phyloP scores from a whole-genome alignment of 495 filamentous ascomycete genomes.

The Xylaria telfairii region DNA sequence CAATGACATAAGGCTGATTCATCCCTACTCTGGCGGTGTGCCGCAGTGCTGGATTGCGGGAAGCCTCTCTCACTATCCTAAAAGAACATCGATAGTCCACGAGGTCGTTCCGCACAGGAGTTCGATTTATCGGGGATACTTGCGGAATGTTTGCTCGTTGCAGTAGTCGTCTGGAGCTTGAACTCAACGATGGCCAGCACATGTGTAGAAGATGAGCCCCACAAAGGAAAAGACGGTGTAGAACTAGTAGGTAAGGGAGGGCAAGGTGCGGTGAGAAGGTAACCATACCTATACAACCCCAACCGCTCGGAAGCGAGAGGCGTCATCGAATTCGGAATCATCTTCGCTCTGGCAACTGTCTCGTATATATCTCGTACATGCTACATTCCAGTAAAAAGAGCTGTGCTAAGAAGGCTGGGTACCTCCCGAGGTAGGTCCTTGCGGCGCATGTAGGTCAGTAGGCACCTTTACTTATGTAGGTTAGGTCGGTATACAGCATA shows the following conservation, averaged over 20 bases:
- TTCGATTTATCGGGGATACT: neutral
- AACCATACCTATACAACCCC: slow-evolving; percentile 11
- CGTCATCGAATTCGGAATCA: neutral
- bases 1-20: slow-evolving; percentile 3
- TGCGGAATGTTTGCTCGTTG: neutral
- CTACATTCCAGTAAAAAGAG: slow-evolving; percentile 1
- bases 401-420: neutral
- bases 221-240: slow-evolving; percentile 28
- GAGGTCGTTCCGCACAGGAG: neutral
- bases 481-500: neutral
- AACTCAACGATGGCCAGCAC: neutral
- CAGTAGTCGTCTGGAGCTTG: too few species aligned
- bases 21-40: neutral
- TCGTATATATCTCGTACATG: neutral
- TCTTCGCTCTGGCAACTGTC: neutral
- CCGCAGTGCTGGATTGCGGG: neutral
- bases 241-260: neutral
- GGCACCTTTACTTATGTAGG: too few species aligned
- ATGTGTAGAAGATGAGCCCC: neutral
- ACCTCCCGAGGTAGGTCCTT: neutral
- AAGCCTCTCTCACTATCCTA: neutral
- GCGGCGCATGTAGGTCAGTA: neutral
- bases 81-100: neutral
- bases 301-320: slow-evolving; percentile 6
- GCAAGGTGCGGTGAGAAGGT: slow-evolving; percentile 15